A percentile compares a stretch with the other conserved stretches of the same genome.
Evolutionary conservation across 163 green algal species (phyloP).

Genomic region (Picocystis sp.): DNA sequence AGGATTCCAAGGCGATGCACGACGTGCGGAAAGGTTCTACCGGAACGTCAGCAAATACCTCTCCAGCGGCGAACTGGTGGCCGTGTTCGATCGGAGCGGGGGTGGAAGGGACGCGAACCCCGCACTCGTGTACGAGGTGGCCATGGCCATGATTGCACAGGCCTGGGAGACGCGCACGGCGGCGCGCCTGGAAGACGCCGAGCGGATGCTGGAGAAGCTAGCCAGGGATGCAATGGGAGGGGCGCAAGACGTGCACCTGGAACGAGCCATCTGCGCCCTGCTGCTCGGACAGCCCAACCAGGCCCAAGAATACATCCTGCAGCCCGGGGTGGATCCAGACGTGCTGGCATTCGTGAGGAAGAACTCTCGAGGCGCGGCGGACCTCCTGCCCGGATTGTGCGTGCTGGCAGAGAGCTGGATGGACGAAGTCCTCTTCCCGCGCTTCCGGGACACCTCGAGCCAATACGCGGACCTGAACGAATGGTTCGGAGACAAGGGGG

Average conservation of each 20-base stretch:
- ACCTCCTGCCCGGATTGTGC: constrained; percentile 18
- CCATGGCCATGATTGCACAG: constrained; percentile 12
- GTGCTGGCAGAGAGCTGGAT: constrained; percentile 16
- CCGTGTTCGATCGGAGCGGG: too few species aligned
- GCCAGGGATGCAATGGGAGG: neutral
- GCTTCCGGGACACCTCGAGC: constrained; percentile 10
- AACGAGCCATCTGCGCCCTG: constrained; percentile 22
- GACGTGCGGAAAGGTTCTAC: too few species aligned
- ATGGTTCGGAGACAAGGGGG: too few species aligned
- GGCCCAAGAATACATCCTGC: constrained; percentile 5
- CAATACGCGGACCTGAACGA: too few species aligned
- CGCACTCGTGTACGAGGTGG: constrained; percentile 11
- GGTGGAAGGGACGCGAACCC: too few species aligned
- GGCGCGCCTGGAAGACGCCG: constrained; percentile 12
- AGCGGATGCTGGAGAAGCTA: constrained; percentile 16
- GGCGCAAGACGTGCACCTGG: constrained; percentile 11
- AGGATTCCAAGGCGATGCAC: too few species aligned
- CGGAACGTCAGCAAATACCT: too few species aligned
- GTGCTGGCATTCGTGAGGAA: too few species aligned
- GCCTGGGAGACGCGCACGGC: constrained; percentile 10
- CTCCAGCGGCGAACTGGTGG: too few species aligned
- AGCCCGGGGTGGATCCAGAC: too few species aligned
- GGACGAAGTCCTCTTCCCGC: constrained; percentile 10
- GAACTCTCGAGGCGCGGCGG: too few species aligned
- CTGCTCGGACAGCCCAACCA: constrained; percentile 16